Evolutionary conservation across 169 alveolate species (phyloP), one percentile per base, ranked within the genome.

Genomic region (Haemoproteus tartakovskyi): DNA sequence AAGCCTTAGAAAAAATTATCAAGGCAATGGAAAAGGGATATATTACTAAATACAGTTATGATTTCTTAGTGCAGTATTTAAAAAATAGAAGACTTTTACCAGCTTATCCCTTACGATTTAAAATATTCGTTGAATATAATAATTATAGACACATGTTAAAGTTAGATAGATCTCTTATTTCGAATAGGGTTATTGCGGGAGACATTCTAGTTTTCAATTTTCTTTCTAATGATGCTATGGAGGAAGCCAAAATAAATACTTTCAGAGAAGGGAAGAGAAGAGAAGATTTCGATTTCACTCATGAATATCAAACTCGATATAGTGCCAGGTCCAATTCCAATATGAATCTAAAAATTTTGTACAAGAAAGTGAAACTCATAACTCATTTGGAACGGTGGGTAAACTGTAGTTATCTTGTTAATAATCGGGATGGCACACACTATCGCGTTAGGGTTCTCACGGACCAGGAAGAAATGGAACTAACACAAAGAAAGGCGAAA

Each of bases 1-100:
- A 56, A 36, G 18, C 59, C 21, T 57, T 74, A 16, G 30, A 57
- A 12, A 48, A 38, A 30, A 46, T 74, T 2, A 2, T 74, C 5
- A 40, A 74, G 38, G 84, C 84, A 37, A 74, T 74, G 84, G 60
- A 74, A 26, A 74, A 74, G 33, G 62, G 78, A 0, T 74, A 33
- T 48, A 57, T 74, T 1, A 57, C 62, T 3, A 74, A 48, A 46
- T 45, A 74, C 59, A 74, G 59, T 45, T 74, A 74, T 74, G 63
- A 74, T 6, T 5, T 33, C 43, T 9, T 33, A 6, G 5, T 33
- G 9, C 5, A 33, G 5, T 33, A 33, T 33, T 33, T 33, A 33
- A 5, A 33, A 33, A 33, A 5, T 6, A 6, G 43, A 6, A 33
- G 43, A n/a, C n/a, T n/a, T n/a, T n/a, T n/a, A n/a, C n/a, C 18